Evolutionary conservation across 2,329 filamentous ascomycete genomes (phyloP), one percentile per base, ranked within the genome.

Genomic region (Claviceps sp.): DNA sequence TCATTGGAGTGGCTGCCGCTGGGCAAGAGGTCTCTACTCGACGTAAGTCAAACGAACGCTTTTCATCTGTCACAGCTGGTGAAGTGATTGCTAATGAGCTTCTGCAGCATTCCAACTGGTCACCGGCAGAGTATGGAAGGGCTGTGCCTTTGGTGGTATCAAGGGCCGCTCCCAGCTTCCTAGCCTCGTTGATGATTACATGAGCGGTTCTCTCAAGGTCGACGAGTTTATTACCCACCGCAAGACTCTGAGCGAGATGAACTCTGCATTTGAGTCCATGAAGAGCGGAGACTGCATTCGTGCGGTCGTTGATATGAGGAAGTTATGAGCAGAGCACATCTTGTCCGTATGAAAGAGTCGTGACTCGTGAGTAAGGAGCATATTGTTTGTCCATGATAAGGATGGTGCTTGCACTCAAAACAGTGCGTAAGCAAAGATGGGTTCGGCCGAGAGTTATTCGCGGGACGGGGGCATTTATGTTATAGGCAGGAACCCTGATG

Each of bases 141-240:
- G 93, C 51, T 97, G 91, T 67, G 93, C 93, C 18, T 98, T 98
- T 64, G 93, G 93, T 60, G 93, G 93, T 62, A 90, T 98, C 78
- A 98, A 97, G 78, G 93, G 93, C 61, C 90, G 93, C 65, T 84
- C 87, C 37, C 93, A 98, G 74, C 81, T 98, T 58, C 85, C 87
- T 47, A 83, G 78, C 54, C 82, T 98, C 42, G 89, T 98, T 24
- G 74, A 82, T 59, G 91, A 97, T 71, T 98, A 98, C 73, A 77
- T 94, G 69, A 78, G 79, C 50, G 90, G 90, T 61, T 80, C 85
- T 65, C 84, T 98, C 66, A 97, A 96, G 83, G 93, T 97, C 46
- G 91, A 97, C 67, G 93, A 98, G 75, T 97, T 97, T 76, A 97
- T 98, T 73, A 98, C 93, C 36, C 93, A 98, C 75, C 83, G 90